Percentiles rank a stretch among this genome's conserved stretches.
These are phyloP conservation scores for Cyclotella kingstonii DNA, from an alignment of 108 stramenopile species.

Conservation along the genomic window DNA sequence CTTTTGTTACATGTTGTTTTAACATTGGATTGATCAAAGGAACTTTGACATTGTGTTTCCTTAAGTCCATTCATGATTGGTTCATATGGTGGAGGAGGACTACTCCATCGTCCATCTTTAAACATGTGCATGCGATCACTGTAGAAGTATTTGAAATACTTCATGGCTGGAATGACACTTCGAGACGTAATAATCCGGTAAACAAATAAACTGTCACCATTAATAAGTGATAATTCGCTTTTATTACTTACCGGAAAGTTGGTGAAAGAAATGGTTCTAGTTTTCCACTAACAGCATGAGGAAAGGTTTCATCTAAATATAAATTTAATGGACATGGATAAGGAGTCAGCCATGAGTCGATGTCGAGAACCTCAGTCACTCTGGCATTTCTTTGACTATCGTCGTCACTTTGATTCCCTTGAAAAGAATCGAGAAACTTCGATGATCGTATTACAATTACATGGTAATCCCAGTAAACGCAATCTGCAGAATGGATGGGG, in stretches of 20 bases:
- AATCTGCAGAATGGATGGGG: slow-evolving; percentile 16
- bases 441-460: slow-evolving; percentile 55
- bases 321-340: slow-evolving; percentile 62
- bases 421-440: slow-evolving; percentile 1
- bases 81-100: slow-evolving; percentile 65
- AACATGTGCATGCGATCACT: slow-evolving; percentile 85
- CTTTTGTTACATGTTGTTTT: background rate
- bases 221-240: background rate
- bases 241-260: slow-evolving; percentile 48
- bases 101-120: slow-evolving; percentile 62
- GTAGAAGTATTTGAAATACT: slow-evolving; percentile 61
- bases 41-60: background rate
- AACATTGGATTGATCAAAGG: background rate
- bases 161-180: slow-evolving; percentile 51
- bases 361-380: slow-evolving; percentile 50
- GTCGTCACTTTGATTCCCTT: background rate
- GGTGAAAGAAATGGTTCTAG: slow-evolving; percentile 44
- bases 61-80: slow-evolving; percentile 42
- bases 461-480: slow-evolving; percentile 88
- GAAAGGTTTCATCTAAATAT: slow-evolving; percentile 63
- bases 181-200: background rate
- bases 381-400: background rate
- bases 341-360: slow-evolving; percentile 64
- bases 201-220: background rate
- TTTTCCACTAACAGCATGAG: slow-evolving; percentile 18